phyloP scores from a whole-genome alignment of 352 stramenopile genomes.

The Thalassiosira pacifica region DNA sequence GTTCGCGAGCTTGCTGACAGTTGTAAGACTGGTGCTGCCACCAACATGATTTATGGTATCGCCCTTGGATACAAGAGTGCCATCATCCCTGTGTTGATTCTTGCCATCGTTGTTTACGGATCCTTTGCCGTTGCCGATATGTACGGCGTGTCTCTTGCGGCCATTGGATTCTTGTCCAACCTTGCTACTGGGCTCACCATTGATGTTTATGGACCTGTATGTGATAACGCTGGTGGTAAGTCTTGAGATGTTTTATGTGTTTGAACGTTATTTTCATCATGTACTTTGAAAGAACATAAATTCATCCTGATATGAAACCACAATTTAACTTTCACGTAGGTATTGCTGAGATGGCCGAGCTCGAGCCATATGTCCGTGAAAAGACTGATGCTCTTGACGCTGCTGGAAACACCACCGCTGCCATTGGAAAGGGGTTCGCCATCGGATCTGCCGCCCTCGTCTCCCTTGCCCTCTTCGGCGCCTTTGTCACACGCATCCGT shows the following conservation, averaged over 20 bases:
- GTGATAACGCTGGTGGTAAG: constrained; percentile 96
- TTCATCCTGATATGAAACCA: no score
- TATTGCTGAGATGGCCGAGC: constrained; percentile 99
- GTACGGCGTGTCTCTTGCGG: constrained; percentile 96
- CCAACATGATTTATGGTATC: constrained; percentile 99
- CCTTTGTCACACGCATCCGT: constrained; percentile 97
- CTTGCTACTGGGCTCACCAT: constrained; percentile 98
- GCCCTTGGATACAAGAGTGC: constrained; percentile 99
- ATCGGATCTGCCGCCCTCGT: constrained; percentile 99
- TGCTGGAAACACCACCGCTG: constrained; percentile 99
- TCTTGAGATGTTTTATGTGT: constrained; percentile 19
- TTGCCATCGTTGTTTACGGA: constrained; percentile 97
- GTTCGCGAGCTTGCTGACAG: constrained; percentile 95
- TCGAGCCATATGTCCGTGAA: constrained; percentile 96
- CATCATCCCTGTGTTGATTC: constrained; percentile 98
- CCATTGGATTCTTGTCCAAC: constrained; percentile 99
- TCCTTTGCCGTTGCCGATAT: constrained; percentile 97
- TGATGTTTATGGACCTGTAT: constrained; percentile 99
- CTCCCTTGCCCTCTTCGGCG: constrained; percentile 97
- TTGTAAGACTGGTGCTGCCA: constrained; percentile 98
- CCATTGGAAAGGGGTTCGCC: constrained; percentile 99
- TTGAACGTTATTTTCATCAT: constrained; percentile 23
- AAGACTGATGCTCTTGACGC: constrained; percentile 99
- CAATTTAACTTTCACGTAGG: constrained; percentile 83
- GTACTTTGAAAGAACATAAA: no score